phyloP scores from a whole-genome alignment of 2,329 filamentous ascomycete genomes.

The Septoria linicola region DNA sequence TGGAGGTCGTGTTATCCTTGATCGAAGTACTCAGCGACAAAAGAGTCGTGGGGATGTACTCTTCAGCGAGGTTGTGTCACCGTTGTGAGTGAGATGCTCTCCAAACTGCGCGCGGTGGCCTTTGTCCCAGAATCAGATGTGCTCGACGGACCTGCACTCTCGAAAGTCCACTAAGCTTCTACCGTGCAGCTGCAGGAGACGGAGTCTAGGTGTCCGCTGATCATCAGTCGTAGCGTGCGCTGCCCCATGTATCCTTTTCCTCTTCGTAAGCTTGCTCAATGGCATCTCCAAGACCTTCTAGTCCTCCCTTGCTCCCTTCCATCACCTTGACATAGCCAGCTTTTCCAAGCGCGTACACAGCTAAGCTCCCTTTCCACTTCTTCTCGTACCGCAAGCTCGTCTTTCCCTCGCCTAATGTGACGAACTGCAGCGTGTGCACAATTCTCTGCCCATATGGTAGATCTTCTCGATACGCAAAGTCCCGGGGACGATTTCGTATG shows the following conservation, averaged over 20 bases:
- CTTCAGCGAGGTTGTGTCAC: too few species aligned
- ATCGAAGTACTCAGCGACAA: too few species aligned
- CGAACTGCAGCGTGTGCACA: conserved; percentile 12
- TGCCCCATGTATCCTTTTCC: conserved; percentile 42
- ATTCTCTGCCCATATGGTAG: conserved; percentile 9
- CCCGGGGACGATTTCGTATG: conserved; percentile 1
- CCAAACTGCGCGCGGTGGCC: too few species aligned
- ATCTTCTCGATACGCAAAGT: conserved; percentile 18
- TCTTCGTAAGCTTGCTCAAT: conserved; percentile 16
- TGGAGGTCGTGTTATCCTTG: too few species aligned
- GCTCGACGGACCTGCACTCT: too few species aligned
- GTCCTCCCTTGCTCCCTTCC: background rate
- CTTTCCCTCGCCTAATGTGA: background rate
- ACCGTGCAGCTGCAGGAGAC: too few species aligned
- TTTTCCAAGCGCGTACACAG: conserved; percentile 5
- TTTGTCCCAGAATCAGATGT: too few species aligned
- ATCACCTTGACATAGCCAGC: background rate
- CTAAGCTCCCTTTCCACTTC: conserved; percentile 20
- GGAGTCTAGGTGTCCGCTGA: too few species aligned
- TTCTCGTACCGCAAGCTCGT: conserved; percentile 20
- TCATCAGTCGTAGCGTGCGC: conserved; percentile 8
- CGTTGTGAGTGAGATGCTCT: too few species aligned
- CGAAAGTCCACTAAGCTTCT: too few species aligned
- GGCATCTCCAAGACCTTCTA: conserved; percentile 4
- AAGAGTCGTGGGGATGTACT: too few species aligned